Evolutionary conservation across 2,329 filamentous ascomycete species (phyloP).

Genomic region (Myriosclerotinia duriaeana): DNA sequence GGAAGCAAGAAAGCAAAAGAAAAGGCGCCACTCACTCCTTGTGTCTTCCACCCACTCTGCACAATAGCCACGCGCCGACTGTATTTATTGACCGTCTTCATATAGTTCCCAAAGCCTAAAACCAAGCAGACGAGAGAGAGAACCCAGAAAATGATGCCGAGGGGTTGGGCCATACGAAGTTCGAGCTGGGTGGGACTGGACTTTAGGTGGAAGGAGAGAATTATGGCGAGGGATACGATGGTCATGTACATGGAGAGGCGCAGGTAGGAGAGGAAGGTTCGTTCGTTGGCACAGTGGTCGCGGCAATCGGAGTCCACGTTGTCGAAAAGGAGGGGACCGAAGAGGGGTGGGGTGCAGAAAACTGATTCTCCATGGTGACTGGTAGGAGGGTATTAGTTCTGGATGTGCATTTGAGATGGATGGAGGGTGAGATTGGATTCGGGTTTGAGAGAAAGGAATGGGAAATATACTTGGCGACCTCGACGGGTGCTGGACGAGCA

Average conservation of each 20-base stretch:
- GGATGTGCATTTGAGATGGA: not conserved
- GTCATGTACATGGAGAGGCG: constrained; percentile 88
- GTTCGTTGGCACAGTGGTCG: constrained; percentile 55
- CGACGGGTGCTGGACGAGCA: constrained; percentile 8
- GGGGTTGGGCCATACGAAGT: constrained; percentile 72
- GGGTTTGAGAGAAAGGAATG: not conserved
- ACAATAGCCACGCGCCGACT: constrained; percentile 77
- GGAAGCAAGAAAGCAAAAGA: not conserved
- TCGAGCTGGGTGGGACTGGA: constrained; percentile 68
- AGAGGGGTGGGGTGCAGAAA: constrained; percentile 37
- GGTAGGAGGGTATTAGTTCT: not conserved
- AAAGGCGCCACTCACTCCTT: constrained; percentile 55
- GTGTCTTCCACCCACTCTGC: constrained; percentile 91
- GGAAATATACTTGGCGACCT: constrained; percentile 5
- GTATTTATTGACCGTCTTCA: constrained; percentile 79
- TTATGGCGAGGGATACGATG: constrained; percentile 84
- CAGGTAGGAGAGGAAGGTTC: constrained; percentile 83
- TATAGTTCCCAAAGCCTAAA: constrained; percentile 82
- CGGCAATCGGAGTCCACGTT: constrained; percentile 65
- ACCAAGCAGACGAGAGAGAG: constrained; percentile 74
- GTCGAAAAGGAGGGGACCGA: constrained; percentile 63
- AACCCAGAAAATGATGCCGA: constrained; percentile 86
- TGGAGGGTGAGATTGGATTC: not conserved
- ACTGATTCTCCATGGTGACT: constrained; percentile 31
- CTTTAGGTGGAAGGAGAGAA: constrained; percentile 90